Conservation (phyloP, 2,329 filamentous ascomycete genomes). For the Diplocarpon mali region DNA sequence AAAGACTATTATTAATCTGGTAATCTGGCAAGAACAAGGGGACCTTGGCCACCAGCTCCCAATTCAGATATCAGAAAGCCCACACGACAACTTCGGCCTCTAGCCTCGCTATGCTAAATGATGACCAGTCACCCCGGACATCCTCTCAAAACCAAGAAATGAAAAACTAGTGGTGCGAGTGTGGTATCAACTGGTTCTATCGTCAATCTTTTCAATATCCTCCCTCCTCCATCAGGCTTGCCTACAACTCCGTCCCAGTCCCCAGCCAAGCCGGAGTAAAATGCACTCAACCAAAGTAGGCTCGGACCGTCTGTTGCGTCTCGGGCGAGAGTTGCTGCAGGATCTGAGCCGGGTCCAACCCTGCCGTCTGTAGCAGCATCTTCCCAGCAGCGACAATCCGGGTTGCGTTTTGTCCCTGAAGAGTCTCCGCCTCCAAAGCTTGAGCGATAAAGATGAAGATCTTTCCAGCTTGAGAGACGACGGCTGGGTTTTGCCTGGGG, state of each 20-base stretch:
- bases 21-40: too few species aligned
- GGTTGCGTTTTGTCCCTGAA: conserved; percentile 72
- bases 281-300: conserved; percentile 55
- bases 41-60: too few species aligned
- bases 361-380: conserved; percentile 60
- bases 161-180: conserved; percentile 10
- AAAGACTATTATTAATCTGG: too few species aligned
- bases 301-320: conserved; percentile 68
- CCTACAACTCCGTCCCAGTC: conserved; percentile 1
- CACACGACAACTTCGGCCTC: too few species aligned
- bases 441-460: conserved; percentile 78
- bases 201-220: conserved; percentile 12
- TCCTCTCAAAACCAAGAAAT: conserved; percentile 8
- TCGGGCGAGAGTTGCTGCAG: conserved; percentile 67
- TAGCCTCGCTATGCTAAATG: conserved; percentile 20
- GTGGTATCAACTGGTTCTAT: conserved; percentile 24
- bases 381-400: conserved; percentile 72
- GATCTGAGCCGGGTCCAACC: conserved; percentile 64
- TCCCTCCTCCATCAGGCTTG: conserved; percentile 1
- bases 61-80: too few species aligned
- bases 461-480: conserved; percentile 66
- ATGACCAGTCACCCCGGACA: conserved; percentile 7
- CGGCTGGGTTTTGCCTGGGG: conserved; percentile 72
- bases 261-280: not conserved
- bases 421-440: conserved; percentile 80